Conservation (phyloP, 371 early-diverging fungal species). For the Actinomucor elegans region DNA sequence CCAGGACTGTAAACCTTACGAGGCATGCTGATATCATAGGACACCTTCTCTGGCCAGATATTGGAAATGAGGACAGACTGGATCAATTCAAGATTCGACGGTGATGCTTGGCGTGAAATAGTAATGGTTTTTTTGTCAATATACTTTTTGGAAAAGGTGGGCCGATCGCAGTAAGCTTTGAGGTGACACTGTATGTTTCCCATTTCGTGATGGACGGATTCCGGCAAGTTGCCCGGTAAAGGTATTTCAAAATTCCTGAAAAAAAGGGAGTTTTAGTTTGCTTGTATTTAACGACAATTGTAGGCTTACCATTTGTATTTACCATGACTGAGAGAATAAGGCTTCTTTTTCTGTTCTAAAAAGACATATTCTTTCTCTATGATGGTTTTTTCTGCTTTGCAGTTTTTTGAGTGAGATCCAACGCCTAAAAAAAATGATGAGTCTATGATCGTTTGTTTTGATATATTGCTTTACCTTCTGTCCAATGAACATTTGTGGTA, state of each 20-base stretch:
- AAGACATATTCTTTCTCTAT: constrained; percentile 27
- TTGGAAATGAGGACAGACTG: constrained; percentile 24
- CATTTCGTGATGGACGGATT: constrained; percentile 32
- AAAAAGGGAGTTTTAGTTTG: too few relatives aligned
- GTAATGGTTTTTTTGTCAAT: constrained; percentile 20
- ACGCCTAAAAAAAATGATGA: not conserved
- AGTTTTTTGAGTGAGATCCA: constrained; percentile 11
- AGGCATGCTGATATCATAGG: constrained; percentile 31
- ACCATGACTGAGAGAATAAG: constrained; percentile 16
- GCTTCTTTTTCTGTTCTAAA: constrained; percentile 17
- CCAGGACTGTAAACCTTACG: constrained; percentile 14
- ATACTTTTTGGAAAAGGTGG: constrained; percentile 32
- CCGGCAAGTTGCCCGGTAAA: constrained; percentile 41
- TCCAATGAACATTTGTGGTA: constrained; percentile 26
- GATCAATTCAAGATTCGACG: constrained; percentile 13
- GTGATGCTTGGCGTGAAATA: constrained; percentile 9
- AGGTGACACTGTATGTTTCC: constrained; percentile 28
- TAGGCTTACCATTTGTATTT: constrained; percentile 35
- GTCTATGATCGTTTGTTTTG: not conserved
- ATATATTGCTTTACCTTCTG: constrained; percentile 22
- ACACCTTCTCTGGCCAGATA: constrained; percentile 29
- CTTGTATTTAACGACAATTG: constrained; percentile 8
- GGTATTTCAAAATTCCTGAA: constrained; percentile 39
- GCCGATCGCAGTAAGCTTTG: constrained; percentile 38
- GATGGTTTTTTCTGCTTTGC: constrained; percentile 11